Evolutionary conservation across 371 early-diverging fungal species (phyloP).

Genomic region (Basidiobolus meristosporus): DNA sequence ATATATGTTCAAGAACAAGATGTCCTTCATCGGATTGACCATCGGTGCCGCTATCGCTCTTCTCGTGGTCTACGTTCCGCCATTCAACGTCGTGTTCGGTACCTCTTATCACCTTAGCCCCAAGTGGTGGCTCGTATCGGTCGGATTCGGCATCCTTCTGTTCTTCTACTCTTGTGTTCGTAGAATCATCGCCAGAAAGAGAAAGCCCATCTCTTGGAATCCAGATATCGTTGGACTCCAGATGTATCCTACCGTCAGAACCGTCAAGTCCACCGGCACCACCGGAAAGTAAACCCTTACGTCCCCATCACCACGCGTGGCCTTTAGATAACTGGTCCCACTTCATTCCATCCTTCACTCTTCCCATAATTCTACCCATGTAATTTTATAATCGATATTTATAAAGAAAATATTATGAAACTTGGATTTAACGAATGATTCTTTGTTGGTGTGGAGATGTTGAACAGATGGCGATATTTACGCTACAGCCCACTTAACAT

Average conservation of each 20-base stretch:
- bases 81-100: slow-evolving; percentile 50
- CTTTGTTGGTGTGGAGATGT: no score
- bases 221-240: slow-evolving; percentile 63
- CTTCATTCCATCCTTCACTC: no score
- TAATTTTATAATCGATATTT: no score
- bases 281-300: no score
- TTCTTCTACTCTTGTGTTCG: slow-evolving; percentile 50
- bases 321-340: no score
- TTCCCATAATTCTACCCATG: no score
- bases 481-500: no score
- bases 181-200: slow-evolving; percentile 24
- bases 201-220: slow-evolving; percentile 34
- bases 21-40: slow-evolving; percentile 38
- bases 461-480: no score
- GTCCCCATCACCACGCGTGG: no score
- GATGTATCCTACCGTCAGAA: slow-evolving; percentile 40
- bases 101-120: slow-evolving; percentile 39
- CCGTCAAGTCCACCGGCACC: no score
- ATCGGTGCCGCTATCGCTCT: slow-evolving; percentile 37
- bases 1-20: slow-evolving; percentile 62
- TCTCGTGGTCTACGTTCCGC: slow-evolving; percentile 66
- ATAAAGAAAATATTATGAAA: no score
- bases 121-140: slow-evolving; percentile 50
- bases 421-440: no score
- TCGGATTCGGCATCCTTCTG: slow-evolving; percentile 59